A percentile compares a stretch with the other conserved stretches of the same genome.
phyloP scores from a whole-genome alignment of 2,329 filamentous ascomycete genomes.

The Chrysosporium keratinophilum region DNA sequence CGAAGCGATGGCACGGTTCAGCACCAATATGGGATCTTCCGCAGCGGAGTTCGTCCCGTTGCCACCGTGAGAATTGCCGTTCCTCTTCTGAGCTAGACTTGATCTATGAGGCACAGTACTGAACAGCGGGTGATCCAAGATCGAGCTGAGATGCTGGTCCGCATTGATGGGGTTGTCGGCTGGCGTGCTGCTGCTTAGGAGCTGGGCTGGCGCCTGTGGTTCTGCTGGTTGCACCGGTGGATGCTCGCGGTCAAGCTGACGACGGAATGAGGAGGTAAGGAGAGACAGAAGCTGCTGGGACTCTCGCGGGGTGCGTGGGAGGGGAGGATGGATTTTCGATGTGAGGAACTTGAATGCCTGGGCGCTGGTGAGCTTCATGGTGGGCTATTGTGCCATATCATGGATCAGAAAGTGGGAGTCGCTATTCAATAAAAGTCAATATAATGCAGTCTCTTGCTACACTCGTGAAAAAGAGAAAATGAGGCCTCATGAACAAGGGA shows the following conservation, averaged over 20 bases:
- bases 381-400: background rate
- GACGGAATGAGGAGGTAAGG: constrained; percentile 53
- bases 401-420: background rate
- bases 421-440: too few species aligned
- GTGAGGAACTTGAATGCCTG: constrained; percentile 38
- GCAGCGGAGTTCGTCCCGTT: constrained; percentile 5
- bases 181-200: constrained; percentile 17
- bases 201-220: constrained; percentile 12
- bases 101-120: constrained; percentile 25
- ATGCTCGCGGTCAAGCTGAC: constrained; percentile 52
- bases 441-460: too few species aligned
- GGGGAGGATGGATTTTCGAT: constrained; percentile 44
- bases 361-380: constrained; percentile 6
- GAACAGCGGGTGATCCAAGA: constrained; percentile 36
- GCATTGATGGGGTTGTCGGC: constrained; percentile 18
- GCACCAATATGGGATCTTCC: constrained; percentile 26
- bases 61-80: constrained; percentile 7
- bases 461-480: too few species aligned
- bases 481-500: too few species aligned
- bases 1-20: constrained; percentile 33
- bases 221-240: constrained; percentile 26
- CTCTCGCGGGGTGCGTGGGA: constrained; percentile 46
- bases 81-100: background rate
- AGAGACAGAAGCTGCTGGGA: constrained; percentile 50
- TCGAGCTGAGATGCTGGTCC: constrained; percentile 30